Base-by-base conservation (phyloP, 768 basidiomycete species). In the Inosperma sp. region DNA sequence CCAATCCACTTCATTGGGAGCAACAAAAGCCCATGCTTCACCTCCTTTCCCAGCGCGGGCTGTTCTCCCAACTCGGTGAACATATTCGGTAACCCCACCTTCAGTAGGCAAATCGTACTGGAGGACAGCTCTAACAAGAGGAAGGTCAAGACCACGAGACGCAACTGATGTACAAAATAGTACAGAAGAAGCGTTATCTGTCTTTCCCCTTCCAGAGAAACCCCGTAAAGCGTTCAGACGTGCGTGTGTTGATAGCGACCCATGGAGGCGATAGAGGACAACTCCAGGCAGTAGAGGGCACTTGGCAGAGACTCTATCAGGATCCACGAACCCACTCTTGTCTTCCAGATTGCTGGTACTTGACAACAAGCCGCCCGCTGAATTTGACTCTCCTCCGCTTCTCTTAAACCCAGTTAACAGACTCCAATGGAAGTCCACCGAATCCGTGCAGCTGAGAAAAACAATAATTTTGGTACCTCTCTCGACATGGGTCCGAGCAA, bases 81-180 rank as follows among this genome's bases (percentile, higher is more conserved):
- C 84, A 59, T 99, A 98, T 65, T 99, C 96, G 9, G 87, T 96
- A 22, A 85, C 84, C 8, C 96, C 95, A 14, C 93, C 90, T 72
- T 99, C 96, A 0, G 96, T 98, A 1, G 96, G 95, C 17, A 98
- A 80, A 65, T 99, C 96, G 62, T 96, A 96, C 63, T 99, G 96
- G 26, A 98, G 72, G 54, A 99, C 93, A 3, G 91, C 89, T 29
- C 87, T 84, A 6, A 98, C 93, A n/a, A 89, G 78, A 5, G 93
- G 93, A 22, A 99, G 74, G 69, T 98, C 95, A 21, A 99, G 79
- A 63, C 96, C 96, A 63, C 96, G 91, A n/a, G 96, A 93, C 3
- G 96, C 96, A 45, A 99, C 94, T 7, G 93, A 95, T 1, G 96
- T 99, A 65, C 94, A 97, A 37, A 98, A 76, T 4, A 99, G 77